phyloP scores from a whole-genome alignment of 805 yeast genomes.

The Lachancea dasiensis region DNA sequence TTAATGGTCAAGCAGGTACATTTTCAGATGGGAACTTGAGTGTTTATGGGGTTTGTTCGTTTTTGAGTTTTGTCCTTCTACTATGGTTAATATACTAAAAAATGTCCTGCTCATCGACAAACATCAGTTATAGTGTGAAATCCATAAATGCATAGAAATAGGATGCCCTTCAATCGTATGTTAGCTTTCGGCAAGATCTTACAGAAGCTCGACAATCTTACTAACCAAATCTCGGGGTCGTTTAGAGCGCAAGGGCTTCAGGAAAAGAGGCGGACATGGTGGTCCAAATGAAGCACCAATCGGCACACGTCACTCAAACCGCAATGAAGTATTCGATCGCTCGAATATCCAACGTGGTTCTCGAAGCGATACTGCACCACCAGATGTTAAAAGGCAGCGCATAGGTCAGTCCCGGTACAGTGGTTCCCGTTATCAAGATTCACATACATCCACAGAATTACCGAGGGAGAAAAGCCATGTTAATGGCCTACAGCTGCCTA shows the following conservation, averaged over 20 bases:
- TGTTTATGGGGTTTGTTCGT: neutral
- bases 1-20: too few species aligned
- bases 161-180: slow-evolving; percentile 8
- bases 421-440: slow-evolving; percentile 8
- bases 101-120: slow-evolving; percentile 1
- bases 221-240: neutral
- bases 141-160: slow-evolving; percentile 4
- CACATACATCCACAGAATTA: neutral
- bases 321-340: slow-evolving; percentile 1
- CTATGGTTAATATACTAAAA: neutral
- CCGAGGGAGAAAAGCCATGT: slow-evolving; percentile 1
- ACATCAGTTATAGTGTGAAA: neutral
- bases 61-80: neutral
- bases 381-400: slow-evolving; percentile 5
- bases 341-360: slow-evolving; percentile 1
- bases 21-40: too few species aligned
- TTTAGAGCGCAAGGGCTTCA: slow-evolving; percentile 7
- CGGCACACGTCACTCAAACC: neutral
- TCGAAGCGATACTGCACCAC: neutral
- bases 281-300: slow-evolving; percentile 3
- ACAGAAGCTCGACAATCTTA: neutral
- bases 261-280: slow-evolving; percentile 7
- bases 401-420: slow-evolving; percentile 4
- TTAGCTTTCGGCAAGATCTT: neutral
- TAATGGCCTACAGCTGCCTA: slow-evolving; percentile 6